phyloP scores from a whole-genome alignment of 805 yeast genomes.

The Tetrapisispora nanseiensis region DNA sequence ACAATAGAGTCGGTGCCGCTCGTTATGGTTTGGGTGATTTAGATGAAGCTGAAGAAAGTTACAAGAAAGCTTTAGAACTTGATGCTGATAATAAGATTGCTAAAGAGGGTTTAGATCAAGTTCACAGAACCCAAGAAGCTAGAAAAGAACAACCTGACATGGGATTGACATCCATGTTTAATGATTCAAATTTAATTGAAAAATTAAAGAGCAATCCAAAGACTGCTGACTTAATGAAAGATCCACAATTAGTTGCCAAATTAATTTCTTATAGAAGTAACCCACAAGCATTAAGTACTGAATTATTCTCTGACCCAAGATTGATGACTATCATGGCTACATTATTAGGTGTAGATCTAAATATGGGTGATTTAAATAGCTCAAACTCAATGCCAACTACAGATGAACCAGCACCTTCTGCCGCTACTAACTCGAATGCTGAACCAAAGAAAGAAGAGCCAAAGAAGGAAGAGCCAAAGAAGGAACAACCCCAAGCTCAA shows the following conservation, averaged over 20 bases:
- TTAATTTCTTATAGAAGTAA: slow-evolving; percentile 48
- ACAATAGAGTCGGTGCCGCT: slow-evolving; percentile 89
- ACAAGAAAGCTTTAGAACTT: slow-evolving; percentile 68
- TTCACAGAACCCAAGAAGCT: slow-evolving; percentile 47
- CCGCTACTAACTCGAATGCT: neutral
- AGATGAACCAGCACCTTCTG: slow-evolving; percentile 8
- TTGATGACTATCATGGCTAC: slow-evolving; percentile 83
- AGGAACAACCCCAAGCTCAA: too few species aligned
- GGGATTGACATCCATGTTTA: slow-evolving; percentile 70
- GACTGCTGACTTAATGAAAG: slow-evolving; percentile 78
- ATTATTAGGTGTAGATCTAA: slow-evolving; percentile 71
- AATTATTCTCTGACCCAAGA: slow-evolving; percentile 71
- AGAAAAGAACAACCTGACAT: slow-evolving; percentile 51
- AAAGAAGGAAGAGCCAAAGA: slow-evolving; percentile 24
- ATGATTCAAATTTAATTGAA: slow-evolving; percentile 67
- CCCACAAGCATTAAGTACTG: slow-evolving; percentile 65
- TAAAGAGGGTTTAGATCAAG: slow-evolving; percentile 64
- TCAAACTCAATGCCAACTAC: slow-evolving; percentile 25
- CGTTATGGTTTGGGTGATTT: slow-evolving; percentile 74
- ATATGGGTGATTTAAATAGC: slow-evolving; percentile 31
- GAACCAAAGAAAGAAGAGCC: slow-evolving; percentile 9
- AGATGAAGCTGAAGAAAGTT: slow-evolving; percentile 62
- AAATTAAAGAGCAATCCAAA: slow-evolving; percentile 76
- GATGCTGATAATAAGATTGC: slow-evolving; percentile 84
- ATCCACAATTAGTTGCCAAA: slow-evolving; percentile 70